phyloP scores from a whole-genome alignment of 805 yeast genomes.

The Grigorovia humatica region DNA sequence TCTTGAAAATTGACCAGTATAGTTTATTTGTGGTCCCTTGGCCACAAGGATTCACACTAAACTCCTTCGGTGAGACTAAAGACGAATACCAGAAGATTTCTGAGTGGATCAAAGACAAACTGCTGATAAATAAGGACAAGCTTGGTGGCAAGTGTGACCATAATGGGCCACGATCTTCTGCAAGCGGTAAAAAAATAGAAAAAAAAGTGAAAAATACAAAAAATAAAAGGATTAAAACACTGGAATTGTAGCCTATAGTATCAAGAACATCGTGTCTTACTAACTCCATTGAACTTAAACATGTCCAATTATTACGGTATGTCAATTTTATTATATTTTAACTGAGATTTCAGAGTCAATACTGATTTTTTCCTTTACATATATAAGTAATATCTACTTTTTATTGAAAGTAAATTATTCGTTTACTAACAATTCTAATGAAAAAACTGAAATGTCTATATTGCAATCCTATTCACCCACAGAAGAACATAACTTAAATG shows the following conservation, averaged over 20 bases:
- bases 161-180: neutral
- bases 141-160: neutral
- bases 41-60: conserved; percentile 12
- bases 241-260: conserved; percentile 2
- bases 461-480: neutral
- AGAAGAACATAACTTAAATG: conserved; percentile 23
- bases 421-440: no score
- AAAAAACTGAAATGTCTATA: no score
- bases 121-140: neutral
- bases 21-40: conserved; percentile 16
- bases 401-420: no score
- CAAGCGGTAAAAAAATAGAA: neutral
- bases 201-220: conserved; percentile 11
- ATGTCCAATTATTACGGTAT: conserved; percentile 30
- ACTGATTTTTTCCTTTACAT: no score
- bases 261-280: no score
- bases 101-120: neutral
- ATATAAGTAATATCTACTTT: no score
- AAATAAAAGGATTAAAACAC: conserved; percentile 4
- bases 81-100: conserved; percentile 17
- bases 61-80: conserved; percentile 16
- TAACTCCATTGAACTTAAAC: neutral
- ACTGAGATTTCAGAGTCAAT: no score
- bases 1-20: conserved; percentile 13
- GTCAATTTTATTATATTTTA: conserved; percentile 3